A percentile compares a stretch with the other conserved stretches of the same genome.
phyloP scores from a whole-genome alignment of 2,329 filamentous ascomycete species.

The Fusarium falciforme region DNA sequence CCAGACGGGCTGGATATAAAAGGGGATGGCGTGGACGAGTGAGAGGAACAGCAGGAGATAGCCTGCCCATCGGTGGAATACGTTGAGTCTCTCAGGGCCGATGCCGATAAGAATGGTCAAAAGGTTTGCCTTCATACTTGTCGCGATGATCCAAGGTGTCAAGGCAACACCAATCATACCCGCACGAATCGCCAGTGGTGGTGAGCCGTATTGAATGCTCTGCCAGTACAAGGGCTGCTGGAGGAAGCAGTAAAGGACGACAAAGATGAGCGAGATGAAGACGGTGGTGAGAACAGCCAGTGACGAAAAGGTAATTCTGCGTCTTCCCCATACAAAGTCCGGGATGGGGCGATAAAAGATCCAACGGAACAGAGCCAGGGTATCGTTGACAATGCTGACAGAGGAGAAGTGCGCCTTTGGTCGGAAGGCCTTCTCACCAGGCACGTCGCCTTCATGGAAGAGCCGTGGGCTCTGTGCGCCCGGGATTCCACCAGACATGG shows the following conservation, averaged over 20 bases:
- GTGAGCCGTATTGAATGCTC: slow-evolving; percentile 87
- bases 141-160: slow-evolving; percentile 91
- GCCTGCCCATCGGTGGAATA: slow-evolving; percentile 91
- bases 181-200: slow-evolving; percentile 85
- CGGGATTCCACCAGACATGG: slow-evolving; percentile 56
- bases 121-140: slow-evolving; percentile 91
- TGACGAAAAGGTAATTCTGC: slow-evolving; percentile 83
- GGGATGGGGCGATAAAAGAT: slow-evolving; percentile 90
- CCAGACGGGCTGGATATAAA: slow-evolving; percentile 90
- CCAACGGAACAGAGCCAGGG: slow-evolving; percentile 85
- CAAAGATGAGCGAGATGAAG: slow-evolving; percentile 75
- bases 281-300: slow-evolving; percentile 77
- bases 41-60: slow-evolving; percentile 87
- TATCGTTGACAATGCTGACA: slow-evolving; percentile 79
- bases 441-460: slow-evolving; percentile 72
- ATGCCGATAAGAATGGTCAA: slow-evolving; percentile 88
- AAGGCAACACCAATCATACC: slow-evolving; percentile 94
- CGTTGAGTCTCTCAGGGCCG: slow-evolving; percentile 90
- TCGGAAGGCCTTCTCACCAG: slow-evolving; percentile 67
- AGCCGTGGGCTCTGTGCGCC: slow-evolving; percentile 73
- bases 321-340: slow-evolving; percentile 74
- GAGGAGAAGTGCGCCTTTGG: slow-evolving; percentile 81
- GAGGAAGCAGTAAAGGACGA: slow-evolving; percentile 84
- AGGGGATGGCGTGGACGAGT: slow-evolving; percentile 87
- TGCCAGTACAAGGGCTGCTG: slow-evolving; percentile 91